Evolutionary conservation across 176 grass and related monocot species (phyloP).

Genomic region (Pharus latifolius): DNA sequence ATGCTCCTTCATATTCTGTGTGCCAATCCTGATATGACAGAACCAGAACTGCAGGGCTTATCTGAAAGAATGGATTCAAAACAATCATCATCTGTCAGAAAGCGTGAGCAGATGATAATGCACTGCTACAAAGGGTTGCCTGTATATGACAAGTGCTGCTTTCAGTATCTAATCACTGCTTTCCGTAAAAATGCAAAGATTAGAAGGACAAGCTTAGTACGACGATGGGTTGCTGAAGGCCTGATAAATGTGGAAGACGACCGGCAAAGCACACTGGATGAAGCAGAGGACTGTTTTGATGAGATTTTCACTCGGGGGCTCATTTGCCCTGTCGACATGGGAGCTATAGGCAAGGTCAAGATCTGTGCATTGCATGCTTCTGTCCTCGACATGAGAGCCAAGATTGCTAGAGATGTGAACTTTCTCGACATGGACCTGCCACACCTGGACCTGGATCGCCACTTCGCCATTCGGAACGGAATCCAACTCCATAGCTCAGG

Average conservation of each 20-base stretch:
- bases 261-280: background rate
- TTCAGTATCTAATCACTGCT: background rate
- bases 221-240: conserved; percentile 7
- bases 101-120: background rate
- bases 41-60: background rate
- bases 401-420: background rate
- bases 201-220: background rate
- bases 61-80: background rate
- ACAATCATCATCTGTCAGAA: background rate
- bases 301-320: background rate
- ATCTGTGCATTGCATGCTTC: background rate
- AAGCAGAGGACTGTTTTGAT: background rate
- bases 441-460: background rate
- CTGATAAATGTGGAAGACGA: background rate
- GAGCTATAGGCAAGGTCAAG: background rate
- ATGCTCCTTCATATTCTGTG: background rate
- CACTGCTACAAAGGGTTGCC: background rate
- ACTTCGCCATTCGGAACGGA: background rate
- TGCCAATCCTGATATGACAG: background rate
- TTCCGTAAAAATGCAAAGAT: background rate
- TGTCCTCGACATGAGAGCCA: background rate
- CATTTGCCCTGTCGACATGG: background rate
- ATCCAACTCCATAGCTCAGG: background rate
- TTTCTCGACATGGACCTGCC: background rate
- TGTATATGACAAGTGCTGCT: background rate